These are phyloP conservation scores for Mycena albidolilacea DNA, from an alignment of 768 basidiomycete species.

Conservation along the genomic window DNA sequence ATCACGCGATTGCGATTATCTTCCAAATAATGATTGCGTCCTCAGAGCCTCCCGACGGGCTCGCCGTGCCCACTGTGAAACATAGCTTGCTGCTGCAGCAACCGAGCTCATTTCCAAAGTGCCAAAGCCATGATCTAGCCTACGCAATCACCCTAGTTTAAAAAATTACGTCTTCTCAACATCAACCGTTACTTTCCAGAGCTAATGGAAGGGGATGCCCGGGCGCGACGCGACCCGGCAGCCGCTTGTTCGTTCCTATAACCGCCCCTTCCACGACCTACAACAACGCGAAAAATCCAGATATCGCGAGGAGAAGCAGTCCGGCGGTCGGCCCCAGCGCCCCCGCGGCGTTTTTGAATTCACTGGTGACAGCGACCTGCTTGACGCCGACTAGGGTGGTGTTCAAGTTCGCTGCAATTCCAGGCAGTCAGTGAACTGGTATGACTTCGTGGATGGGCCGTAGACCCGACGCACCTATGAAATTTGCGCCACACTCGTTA, in stretches of 20 bases:
- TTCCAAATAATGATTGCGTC: not conserved
- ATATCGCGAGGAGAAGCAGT: conserved; percentile 2
- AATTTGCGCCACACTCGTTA: conserved; percentile 15
- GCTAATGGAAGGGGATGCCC: not conserved
- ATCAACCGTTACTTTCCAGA: not conserved
- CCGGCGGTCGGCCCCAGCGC: conserved; percentile 5
- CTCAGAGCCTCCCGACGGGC: not conserved
- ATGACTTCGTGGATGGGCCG: not conserved
- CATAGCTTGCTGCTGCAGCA: not conserved
- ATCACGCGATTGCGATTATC: not conserved
- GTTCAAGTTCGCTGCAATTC: conserved; percentile 6
- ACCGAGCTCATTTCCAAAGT: conserved; percentile 4
- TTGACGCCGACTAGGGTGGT: conserved; percentile 1
- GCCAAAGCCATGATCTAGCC: conserved; percentile 4
- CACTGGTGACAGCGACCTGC: not conserved
- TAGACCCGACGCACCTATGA: not conserved
- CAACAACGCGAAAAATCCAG: conserved; percentile 1
- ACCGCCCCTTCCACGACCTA: conserved; percentile 6
- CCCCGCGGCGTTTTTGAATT: conserved; percentile 11
- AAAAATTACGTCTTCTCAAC: not conserved
- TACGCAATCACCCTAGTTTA: not conserved
- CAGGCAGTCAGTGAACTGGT: not conserved
- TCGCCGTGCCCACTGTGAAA: not conserved
- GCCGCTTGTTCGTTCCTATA: not conserved
- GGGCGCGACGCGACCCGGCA: not conserved